Conservation (phyloP, 768 basidiomycete genomes). For the Fibroporia radiculosa region DNA sequence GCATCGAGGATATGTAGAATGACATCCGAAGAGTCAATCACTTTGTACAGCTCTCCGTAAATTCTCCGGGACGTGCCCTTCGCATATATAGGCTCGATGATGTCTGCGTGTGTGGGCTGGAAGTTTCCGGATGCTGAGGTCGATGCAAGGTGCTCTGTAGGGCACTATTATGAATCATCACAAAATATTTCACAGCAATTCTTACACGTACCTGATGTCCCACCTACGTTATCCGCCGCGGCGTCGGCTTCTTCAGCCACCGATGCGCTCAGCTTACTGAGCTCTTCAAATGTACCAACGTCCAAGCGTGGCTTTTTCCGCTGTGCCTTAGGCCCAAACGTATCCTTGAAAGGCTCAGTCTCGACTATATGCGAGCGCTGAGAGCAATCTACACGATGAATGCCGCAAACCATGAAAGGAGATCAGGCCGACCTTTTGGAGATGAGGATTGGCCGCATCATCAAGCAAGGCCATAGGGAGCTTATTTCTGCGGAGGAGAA, state of each 20-base stretch:
- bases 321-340: conserved; percentile 94
- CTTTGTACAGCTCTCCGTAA: conserved; percentile 98
- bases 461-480: conserved; percentile 94
- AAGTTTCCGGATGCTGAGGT: conserved; percentile 34
- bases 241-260: conserved; percentile 48
- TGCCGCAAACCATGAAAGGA: neutral
- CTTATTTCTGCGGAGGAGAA: conserved; percentile 89
- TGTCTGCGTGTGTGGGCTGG: conserved; percentile 61
- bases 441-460: conserved; percentile 75
- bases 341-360: conserved; percentile 90
- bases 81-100: conserved; percentile 85
- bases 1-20: conserved; percentile 94
- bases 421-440: conserved; percentile 52
- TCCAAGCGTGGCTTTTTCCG: conserved; percentile 84
- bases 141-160: conserved; percentile 37
- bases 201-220: conserved; percentile 35
- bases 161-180: conserved; percentile 5
- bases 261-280: conserved; percentile 56
- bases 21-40: conserved; percentile 97
- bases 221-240: conserved; percentile 29
- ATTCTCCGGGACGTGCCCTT: conserved; percentile 96
- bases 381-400: conserved; percentile 4
- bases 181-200: neutral
- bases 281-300: conserved; percentile 88
- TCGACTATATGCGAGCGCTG: conserved; percentile 92